phyloP scores from a whole-genome alignment of 169 alveolate genomes.

The Eimeria sp. region DNA sequence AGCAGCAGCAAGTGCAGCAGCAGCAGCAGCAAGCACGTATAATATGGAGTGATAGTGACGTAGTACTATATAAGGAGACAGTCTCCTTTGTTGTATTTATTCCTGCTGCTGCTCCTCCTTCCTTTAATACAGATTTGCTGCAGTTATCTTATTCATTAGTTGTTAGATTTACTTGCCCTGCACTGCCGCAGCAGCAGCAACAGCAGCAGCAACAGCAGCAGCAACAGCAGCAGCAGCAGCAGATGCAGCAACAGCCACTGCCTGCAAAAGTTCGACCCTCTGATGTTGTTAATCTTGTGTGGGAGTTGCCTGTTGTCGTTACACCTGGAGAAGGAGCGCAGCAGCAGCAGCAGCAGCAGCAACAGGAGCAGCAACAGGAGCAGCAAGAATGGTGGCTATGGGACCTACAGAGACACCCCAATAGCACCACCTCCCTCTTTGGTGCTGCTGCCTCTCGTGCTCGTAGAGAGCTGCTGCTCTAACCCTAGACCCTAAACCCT shows the following conservation, averaged over 20 bases:
- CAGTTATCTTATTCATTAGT: slow-evolving; percentile 6
- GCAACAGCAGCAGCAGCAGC: slow-evolving; percentile 30
- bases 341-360: slow-evolving; percentile 3
- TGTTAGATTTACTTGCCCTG: slow-evolving; percentile 2
- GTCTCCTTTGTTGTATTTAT: not conserved
- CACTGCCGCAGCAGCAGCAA: slow-evolving; percentile 14
- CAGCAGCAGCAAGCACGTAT: slow-evolving; percentile 51
- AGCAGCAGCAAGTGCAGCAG: slow-evolving; percentile 28
- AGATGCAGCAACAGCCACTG: slow-evolving; percentile 36
- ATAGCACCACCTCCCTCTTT: not conserved
- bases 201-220: slow-evolving; percentile 17
- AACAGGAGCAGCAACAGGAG: slow-evolving; percentile 54
- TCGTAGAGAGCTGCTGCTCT: slow-evolving; percentile 39
- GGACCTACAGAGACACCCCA: not conserved
- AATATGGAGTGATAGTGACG: slow-evolving; percentile 17
- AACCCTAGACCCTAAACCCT: slow-evolving; percentile 5
- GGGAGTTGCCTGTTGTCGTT: slow-evolving; percentile 37
- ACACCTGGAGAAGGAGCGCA: not conserved
- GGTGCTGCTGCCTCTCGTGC: slow-evolving; percentile 26
- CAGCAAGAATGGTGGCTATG: not conserved
- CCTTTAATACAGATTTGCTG: not conserved
- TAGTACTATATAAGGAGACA: slow-evolving; percentile 15
- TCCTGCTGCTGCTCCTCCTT: slow-evolving; percentile 22
- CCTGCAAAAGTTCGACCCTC: not conserved
- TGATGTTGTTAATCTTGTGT: slow-evolving; percentile 4